Base-by-base conservation (phyloP, 2,329 filamentous ascomycete species). In the Trichoderma aggressivum region DNA sequence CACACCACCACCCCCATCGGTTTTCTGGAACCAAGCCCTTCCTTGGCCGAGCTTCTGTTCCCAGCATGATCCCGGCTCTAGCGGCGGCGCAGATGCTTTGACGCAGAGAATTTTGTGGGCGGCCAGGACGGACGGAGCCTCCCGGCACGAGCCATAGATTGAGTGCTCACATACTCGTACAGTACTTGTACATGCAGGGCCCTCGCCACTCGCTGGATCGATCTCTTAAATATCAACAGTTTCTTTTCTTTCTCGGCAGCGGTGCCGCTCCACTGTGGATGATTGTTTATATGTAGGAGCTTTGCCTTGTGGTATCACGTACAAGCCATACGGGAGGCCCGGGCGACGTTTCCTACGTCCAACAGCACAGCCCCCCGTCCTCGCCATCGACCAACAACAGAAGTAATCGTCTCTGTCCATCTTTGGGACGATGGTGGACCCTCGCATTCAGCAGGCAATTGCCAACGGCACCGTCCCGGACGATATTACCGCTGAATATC, bases 401-500 rank as follows among this genome's bases (percentile, higher is more conserved):
- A 18, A 21, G 24, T 26, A 30, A 7, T 32, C 3, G 3, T n/a
- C 26, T 53, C 55, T 32, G 53, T 16, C 11, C 53, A 36, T 53
- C 8, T 68, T 24, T 24, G 12, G 55, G 55, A 68, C 30, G 21
- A 79, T 79, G 77, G 70, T 73, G 36, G 77, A 79, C 56, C 67
- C 75, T 3, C 74, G 74, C 59, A 76, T 79, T 53, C 50, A 73
- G 14, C 72, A 77, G 67, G 81, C 81, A 53, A 77, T 82, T 60
- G 79, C 77, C 18, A 78, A 77, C 47, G 82, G 81, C 36, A 75
- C 75, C 10, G 78, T 84, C 18, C 81, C 82, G 2, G 72, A 78
- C 0, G 76, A 69, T 21, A 75, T 83, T 63, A 79, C 79, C 1
- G 76, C 76, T 16, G 78, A 73, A 1, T 81, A 79, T 63, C 77